A percentile compares a stretch with the other conserved stretches of the same genome.
These are phyloP conservation scores for Umbelopsis sp. DNA, from an alignment of 192 early-diverging fungal genomes.

Conservation along the genomic window DNA sequence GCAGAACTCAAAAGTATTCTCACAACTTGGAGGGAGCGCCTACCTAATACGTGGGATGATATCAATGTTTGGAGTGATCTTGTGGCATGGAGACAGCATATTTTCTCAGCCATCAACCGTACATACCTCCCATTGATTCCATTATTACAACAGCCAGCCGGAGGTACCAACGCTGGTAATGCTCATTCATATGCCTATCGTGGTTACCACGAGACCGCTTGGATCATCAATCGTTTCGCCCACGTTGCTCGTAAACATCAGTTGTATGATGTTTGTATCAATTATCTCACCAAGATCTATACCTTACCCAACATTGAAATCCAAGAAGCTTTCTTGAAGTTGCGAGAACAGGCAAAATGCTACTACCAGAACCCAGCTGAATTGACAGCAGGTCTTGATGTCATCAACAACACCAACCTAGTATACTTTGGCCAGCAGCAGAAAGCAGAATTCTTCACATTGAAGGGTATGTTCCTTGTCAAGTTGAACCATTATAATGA, in stretches of 20 bases:
- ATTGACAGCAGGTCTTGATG: constrained; percentile 90
- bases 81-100: constrained; percentile 97
- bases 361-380: constrained; percentile 90
- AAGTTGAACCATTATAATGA: constrained; percentile 85
- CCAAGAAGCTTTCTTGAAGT: constrained; percentile 96
- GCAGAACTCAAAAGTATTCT: constrained; percentile 88
- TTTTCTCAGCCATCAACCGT: constrained; percentile 95
- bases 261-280: constrained; percentile 93
- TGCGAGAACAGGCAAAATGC: constrained; percentile 98
- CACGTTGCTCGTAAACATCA: constrained; percentile 94
- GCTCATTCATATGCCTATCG: constrained; percentile 91
- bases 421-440: constrained; percentile 90
- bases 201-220: constrained; percentile 99
- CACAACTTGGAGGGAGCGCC: constrained; percentile 94
- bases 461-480: constrained; percentile 94
- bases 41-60: constrained; percentile 97
- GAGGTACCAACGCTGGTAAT: constrained; percentile 50
- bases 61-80: constrained; percentile 98
- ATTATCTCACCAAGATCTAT: constrained; percentile 93
- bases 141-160: constrained; percentile 42
- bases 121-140: constrained; percentile 88
- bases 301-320: constrained; percentile 99
- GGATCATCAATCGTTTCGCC: constrained; percentile 99
- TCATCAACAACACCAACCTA: constrained; percentile 99
- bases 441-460: constrained; percentile 96